Conservation (phyloP, 2,329 filamentous ascomycete species). For the Sarocladium kiliense region DNA sequence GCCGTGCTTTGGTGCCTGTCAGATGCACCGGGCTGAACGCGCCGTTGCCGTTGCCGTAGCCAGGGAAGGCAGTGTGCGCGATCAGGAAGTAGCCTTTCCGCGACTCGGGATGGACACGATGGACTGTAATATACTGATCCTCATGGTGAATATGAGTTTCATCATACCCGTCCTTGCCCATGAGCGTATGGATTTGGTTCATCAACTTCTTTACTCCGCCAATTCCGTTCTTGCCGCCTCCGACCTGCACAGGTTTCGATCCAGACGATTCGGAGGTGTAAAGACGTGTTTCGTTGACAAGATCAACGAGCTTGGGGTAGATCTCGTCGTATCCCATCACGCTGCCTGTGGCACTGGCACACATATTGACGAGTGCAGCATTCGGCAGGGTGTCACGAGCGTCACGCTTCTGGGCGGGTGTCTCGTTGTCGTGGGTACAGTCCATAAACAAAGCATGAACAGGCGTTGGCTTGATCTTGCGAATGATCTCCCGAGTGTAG, state of each 20-base stretch:
- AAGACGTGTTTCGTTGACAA: conserved; percentile 80
- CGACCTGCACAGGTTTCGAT: conserved; percentile 51
- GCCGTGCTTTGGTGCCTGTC: conserved; percentile 75
- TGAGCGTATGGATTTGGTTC: conserved; percentile 89
- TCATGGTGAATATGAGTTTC: conserved; percentile 98
- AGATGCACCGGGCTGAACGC: conserved; percentile 75
- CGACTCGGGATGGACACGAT: conserved; percentile 87
- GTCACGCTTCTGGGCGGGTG: conserved; percentile 90
- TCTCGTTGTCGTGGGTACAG: conserved; percentile 97
- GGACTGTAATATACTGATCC: conserved; percentile 91
- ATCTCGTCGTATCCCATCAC: conserved; percentile 98
- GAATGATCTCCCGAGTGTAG: conserved; percentile 59
- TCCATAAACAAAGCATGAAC: conserved; percentile 98
- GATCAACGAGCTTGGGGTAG: conserved; percentile 87
- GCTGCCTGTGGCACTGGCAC: conserved; percentile 86
- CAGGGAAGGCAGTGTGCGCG: conserved; percentile 92
- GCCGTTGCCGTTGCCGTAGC: conserved; percentile 79
- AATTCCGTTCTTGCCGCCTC: conserved; percentile 76
- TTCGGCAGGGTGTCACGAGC: conserved; percentile 91
- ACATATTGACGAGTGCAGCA: conserved; percentile 92
- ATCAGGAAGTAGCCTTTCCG: conserved; percentile 93
- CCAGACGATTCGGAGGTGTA: conserved; percentile 76
- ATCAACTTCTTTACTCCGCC: conserved; percentile 86
- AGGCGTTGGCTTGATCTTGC: conserved; percentile 77
- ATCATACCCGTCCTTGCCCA: conserved; percentile 91